These are phyloP conservation scores for Globisporangium spinosum DNA, from an alignment of 352 stramenopile genomes.

Conservation along the genomic window DNA sequence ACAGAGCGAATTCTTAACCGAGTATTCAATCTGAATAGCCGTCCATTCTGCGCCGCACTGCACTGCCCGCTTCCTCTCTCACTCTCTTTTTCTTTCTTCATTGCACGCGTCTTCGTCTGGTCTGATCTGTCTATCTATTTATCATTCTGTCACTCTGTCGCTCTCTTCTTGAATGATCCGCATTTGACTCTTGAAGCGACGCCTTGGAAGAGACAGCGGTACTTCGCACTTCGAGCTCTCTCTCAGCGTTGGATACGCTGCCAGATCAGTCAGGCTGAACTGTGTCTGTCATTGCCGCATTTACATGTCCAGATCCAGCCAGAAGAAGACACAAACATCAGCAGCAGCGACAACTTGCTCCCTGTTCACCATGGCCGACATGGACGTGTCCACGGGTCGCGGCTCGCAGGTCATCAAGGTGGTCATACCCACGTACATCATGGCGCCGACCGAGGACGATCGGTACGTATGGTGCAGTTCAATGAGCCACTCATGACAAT, in stretches of 20 bases:
- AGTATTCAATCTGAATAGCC: background rate
- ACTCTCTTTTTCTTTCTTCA: background rate
- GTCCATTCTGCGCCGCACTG: background rate
- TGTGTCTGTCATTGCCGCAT: background rate
- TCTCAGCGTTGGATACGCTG: background rate
- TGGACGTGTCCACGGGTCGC: conserved; percentile 33
- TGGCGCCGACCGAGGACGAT: conserved; percentile 76
- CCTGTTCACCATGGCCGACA: conserved; percentile 38
- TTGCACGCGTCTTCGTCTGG: background rate
- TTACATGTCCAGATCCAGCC: background rate
- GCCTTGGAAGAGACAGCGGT: background rate
- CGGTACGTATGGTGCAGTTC: conserved; percentile 29
- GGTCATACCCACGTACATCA: conserved; percentile 82
- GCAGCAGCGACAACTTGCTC: background rate
- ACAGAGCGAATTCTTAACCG: background rate
- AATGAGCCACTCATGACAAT: background rate
- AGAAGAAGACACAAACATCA: background rate
- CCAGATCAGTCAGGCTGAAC: no score
- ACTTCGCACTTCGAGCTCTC: background rate
- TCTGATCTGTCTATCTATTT: background rate
- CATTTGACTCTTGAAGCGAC: background rate
- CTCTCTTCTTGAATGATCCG: background rate
- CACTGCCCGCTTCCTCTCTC: background rate
- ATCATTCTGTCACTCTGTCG: background rate
- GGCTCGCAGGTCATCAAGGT: conserved; percentile 73